Conservation (phyloP, 768 basidiomycete species). For the Russula sp. region DNA sequence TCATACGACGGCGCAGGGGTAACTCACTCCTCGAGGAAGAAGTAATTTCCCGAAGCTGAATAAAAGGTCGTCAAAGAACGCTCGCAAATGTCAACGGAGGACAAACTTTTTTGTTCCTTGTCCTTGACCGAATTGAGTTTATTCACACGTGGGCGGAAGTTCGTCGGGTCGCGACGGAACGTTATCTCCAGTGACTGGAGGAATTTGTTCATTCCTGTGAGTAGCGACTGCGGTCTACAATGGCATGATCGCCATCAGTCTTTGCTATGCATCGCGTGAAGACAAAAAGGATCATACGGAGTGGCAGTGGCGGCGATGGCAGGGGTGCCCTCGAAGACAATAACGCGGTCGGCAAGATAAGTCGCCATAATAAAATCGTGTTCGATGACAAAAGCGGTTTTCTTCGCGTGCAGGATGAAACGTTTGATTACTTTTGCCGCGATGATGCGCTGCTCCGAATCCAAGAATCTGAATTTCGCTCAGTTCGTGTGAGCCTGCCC, state of each 20-base stretch:
- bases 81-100: constrained; percentile 6
- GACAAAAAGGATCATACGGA: constrained; percentile 47
- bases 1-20: not conserved
- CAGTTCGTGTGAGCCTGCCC: not conserved
- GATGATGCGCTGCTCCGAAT: constrained; percentile 99
- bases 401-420: constrained; percentile 93
- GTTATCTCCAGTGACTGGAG: constrained; percentile 93
- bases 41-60: constrained; percentile 75
- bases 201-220: constrained; percentile 98
- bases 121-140: constrained; percentile 82
- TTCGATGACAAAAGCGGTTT: constrained; percentile 98
- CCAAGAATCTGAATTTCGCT: constrained; percentile 61
- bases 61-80: constrained; percentile 5
- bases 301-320: constrained; percentile 85
- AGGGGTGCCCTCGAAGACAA: constrained; percentile 84
- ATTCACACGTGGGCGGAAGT: constrained; percentile 85
- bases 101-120: constrained; percentile 75
- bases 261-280: not conserved
- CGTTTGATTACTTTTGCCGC: constrained; percentile 98
- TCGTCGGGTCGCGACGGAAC: constrained; percentile 95
- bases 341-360: constrained; percentile 96
- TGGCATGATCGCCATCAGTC: not conserved
- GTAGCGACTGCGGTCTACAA: constrained; percentile 81
- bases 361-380: constrained; percentile 99
- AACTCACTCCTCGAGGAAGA: constrained; percentile 80